Conservation (phyloP, 2,329 filamentous ascomycete species). For the Graphium sp. region DNA sequence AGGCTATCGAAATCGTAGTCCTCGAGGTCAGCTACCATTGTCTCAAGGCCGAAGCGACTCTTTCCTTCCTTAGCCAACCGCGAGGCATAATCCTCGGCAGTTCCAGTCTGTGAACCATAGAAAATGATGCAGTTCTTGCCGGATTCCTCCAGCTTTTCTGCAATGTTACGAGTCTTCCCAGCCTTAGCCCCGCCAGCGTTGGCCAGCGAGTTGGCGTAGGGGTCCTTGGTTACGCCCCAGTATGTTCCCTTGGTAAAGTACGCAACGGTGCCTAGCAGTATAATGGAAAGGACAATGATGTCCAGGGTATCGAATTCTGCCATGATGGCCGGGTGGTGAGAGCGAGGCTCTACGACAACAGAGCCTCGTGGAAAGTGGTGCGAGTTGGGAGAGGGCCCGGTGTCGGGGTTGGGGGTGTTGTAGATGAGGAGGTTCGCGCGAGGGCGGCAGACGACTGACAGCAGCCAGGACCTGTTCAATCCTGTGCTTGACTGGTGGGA, state of each 20-base stretch:
- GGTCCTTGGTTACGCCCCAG: constrained; percentile 79
- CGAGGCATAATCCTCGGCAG: constrained; percentile 94
- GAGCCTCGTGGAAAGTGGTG: neutral
- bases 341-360: no score
- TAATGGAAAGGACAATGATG: constrained; percentile 71
- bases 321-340: constrained; percentile 37
- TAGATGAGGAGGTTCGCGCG: neutral
- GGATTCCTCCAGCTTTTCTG: constrained; percentile 90
- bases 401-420: neutral
- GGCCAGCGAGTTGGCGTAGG: constrained; percentile 63
- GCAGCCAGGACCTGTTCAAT: neutral
- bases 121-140: constrained; percentile 97
- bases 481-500: neutral
- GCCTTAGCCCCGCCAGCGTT: constrained; percentile 55
- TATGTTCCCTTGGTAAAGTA: constrained; percentile 97
- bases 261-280: constrained; percentile 74
- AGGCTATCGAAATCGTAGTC: constrained; percentile 96
- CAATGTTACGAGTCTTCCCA: constrained; percentile 76
- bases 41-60: constrained; percentile 88
- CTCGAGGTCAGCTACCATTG: constrained; percentile 95
- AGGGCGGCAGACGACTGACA: neutral
- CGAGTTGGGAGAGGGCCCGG: neutral
- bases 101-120: constrained; percentile 96
- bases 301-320: constrained; percentile 93
- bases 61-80: constrained; percentile 93